Evolutionary conservation across 2,329 filamentous ascomycete genomes (phyloP), one percentile per base, ranked within the genome.

Genomic region (Colletotrichum sp.): DNA sequence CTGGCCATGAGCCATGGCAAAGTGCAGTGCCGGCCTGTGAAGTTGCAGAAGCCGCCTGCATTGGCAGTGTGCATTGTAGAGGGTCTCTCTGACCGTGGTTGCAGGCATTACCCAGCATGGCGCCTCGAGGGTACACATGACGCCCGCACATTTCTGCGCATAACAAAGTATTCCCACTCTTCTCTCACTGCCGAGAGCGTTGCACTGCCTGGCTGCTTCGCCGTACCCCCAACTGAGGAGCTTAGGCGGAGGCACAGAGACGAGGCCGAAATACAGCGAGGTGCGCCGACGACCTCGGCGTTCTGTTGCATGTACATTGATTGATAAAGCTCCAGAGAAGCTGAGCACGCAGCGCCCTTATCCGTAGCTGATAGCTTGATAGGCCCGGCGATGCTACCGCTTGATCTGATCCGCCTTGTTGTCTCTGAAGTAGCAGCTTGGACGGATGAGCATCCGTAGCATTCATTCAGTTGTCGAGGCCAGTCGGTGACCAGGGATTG

Each of bases 101-200:
- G 63, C 74, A 76, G 71, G 74, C 74, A 76, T 76, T 44, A 52
- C 71, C 74, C 36, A 68, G 74, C 66, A 39, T 39, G n/a, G 3
- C 39, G 74, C 34, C 32, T 74, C 30, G 27, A 52, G 60, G 65
- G 74, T 76, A 76, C 74, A 76, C 27, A 27, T 25, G 22, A 22
- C 64, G 59, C 44, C 44, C 64, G 74, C 70, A 69, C 59, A 59
- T 34, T 69, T 76, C 64, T 65, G 34, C 48, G 70, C 59, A 52
- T 74, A 59, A 73, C 64, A n/a, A 76, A 73, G 74, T 76, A 68
- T 74, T 66, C 59, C 67, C 74, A 69, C 70, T 64, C 65, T 68
- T 39, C 64, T 59, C 39, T 39, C 67, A 44, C 55, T 59, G 68
- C 69, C 72, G 63, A 71, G 60, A 72, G 39, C 44, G 30, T 72